phyloP scores from a whole-genome alignment of 768 basidiomycete species.

The Lactarius trivialis region DNA sequence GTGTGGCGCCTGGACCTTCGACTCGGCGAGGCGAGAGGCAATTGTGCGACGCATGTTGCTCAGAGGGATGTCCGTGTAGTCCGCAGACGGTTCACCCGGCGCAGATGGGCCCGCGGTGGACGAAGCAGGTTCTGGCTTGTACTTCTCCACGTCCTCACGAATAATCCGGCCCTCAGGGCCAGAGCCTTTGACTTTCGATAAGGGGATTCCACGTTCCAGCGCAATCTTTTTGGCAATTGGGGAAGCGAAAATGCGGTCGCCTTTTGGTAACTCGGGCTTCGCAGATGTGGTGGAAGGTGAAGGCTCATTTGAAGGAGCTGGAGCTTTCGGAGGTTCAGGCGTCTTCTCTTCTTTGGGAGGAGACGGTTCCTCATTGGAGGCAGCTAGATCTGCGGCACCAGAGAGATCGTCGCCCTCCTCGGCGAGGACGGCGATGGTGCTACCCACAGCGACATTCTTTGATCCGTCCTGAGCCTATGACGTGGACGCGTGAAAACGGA shows the following conservation, averaged over 20 bases:
- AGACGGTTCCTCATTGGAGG: slow-evolving; percentile 40
- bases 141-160: slow-evolving; percentile 91
- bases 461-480: slow-evolving; percentile 71
- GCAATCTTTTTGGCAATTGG: slow-evolving; percentile 98
- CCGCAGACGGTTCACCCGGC: slow-evolving; percentile 44
- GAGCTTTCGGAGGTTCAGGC: slow-evolving; percentile 39
- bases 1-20: slow-evolving; percentile 92
- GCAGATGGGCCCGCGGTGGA: slow-evolving; percentile 42
- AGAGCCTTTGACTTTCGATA: slow-evolving; percentile 84
- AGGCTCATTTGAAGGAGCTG: slow-evolving; percentile 31
- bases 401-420: slow-evolving; percentile 96
- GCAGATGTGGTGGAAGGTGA: slow-evolving; percentile 35
- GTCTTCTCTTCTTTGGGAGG: slow-evolving; percentile 32
- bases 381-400: slow-evolving; percentile 66
- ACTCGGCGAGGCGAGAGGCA: slow-evolving; percentile 82
- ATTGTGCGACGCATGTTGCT: slow-evolving; percentile 95
- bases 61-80: slow-evolving; percentile 86
- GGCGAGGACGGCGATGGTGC: slow-evolving; percentile 82
- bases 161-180: slow-evolving; percentile 93
- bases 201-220: slow-evolving; percentile 85
- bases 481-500: neutral
- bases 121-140: slow-evolving; percentile 48
- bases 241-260: slow-evolving; percentile 87
- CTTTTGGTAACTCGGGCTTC: slow-evolving; percentile 52
- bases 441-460: slow-evolving; percentile 83